Evolutionary conservation across 2,329 filamentous ascomycete species (phyloP).

Genomic region (Colletotrichum sp.): DNA sequence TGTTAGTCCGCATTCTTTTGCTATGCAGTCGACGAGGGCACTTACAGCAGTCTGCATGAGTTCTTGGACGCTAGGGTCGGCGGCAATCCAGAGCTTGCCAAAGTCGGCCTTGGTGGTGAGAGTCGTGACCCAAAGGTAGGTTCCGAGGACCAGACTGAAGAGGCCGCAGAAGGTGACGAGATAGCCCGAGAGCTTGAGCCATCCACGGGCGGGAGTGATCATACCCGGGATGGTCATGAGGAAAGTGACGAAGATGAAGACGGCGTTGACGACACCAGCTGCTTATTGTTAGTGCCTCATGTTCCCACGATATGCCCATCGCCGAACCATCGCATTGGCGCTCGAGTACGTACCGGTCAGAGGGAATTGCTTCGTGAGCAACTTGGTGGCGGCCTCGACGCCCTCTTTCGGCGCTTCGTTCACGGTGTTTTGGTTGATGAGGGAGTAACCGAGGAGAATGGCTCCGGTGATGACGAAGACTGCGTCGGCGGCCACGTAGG

Average conservation of each 20-base stretch:
- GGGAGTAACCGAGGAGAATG: constrained; percentile 59
- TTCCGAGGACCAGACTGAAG: constrained; percentile 69
- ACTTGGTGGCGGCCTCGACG: constrained; percentile 51
- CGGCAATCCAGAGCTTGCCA: constrained; percentile 61
- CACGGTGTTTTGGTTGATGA: constrained; percentile 54
- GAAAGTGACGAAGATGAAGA: constrained; percentile 75
- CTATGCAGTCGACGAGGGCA: neutral
- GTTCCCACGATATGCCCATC: neutral
- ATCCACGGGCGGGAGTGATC: constrained; percentile 68
- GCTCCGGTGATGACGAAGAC: constrained; percentile 60
- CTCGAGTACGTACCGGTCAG: constrained; percentile 43
- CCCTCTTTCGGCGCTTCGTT: constrained; percentile 49
- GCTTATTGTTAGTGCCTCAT: constrained; percentile 12
- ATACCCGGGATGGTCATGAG: constrained; percentile 74
- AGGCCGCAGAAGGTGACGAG: constrained; percentile 65
- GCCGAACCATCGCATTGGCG: neutral
- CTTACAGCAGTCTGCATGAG: constrained; percentile 73
- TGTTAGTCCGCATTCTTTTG: constrained; percentile 24
- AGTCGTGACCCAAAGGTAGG: constrained; percentile 76
- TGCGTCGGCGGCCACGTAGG: constrained; percentile 52
- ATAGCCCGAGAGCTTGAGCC: constrained; percentile 74
- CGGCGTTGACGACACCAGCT: constrained; percentile 75
- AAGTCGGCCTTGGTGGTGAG: constrained; percentile 70
- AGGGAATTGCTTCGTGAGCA: constrained; percentile 60
- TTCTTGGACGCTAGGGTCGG: constrained; percentile 63